These are phyloP conservation scores for Kokia cookei DNA, from an alignment of 441 rosid species.

Conservation along the genomic window DNA sequence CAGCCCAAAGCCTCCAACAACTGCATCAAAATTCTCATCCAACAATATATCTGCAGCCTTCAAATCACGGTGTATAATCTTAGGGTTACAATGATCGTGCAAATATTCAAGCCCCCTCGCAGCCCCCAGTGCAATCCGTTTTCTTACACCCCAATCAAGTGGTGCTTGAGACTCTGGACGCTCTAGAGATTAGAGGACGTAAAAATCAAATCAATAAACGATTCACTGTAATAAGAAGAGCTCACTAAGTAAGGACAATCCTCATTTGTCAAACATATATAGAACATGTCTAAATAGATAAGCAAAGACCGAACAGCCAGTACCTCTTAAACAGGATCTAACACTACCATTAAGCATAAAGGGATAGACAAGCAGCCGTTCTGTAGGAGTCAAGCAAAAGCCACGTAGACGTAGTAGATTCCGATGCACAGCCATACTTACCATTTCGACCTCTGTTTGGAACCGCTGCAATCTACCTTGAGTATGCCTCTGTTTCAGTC, in stretches of 20 bases:
- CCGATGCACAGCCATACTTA: too few species aligned
- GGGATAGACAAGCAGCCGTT: constrained; percentile 65
- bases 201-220: background rate
- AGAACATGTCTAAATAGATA: background rate
- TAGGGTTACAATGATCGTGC: constrained; percentile 73
- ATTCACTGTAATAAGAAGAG: too few species aligned
- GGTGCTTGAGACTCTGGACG: constrained; percentile 43
- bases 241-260: background rate
- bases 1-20: constrained; percentile 72
- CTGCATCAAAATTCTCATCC: constrained; percentile 76
- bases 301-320: background rate
- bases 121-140: constrained; percentile 55
- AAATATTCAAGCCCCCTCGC: constrained; percentile 77
- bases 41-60: constrained; percentile 75
- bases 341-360: constrained; percentile 90
- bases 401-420: too few species aligned
- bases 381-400: too few species aligned
- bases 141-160: constrained; percentile 55
- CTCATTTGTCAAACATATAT: background rate
- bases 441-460: constrained; percentile 91
- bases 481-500: constrained; percentile 80
- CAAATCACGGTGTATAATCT: constrained; percentile 75
- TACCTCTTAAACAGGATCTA: constrained; percentile 87
- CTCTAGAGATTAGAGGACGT: constrained; percentile 27
- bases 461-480: constrained; percentile 78